Conservation (phyloP, 148 eudicot species). For the Rhododendron simsii region DNA sequence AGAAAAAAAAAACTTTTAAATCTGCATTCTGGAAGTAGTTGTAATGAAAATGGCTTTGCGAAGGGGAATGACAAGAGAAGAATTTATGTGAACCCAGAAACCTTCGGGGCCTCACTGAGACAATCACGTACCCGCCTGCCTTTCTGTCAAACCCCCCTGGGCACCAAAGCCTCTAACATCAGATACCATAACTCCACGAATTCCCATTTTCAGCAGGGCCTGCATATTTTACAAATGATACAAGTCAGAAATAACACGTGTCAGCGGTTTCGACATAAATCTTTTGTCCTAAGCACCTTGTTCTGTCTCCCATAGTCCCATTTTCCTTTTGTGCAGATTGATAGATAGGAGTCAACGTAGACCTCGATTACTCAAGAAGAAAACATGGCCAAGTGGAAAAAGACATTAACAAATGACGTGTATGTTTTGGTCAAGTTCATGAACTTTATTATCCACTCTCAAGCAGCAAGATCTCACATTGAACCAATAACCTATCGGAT, state of each 20-base stretch:
- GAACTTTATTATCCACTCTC: conserved; percentile 1
- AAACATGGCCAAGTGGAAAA: neutral
- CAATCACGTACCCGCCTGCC: conserved; percentile 67
- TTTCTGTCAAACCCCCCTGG: conserved; percentile 77
- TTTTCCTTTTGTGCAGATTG: neutral
- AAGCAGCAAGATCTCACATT: neutral
- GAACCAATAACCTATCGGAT: neutral
- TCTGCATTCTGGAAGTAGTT: neutral
- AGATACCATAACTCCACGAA: conserved; percentile 86
- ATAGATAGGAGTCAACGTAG: neutral
- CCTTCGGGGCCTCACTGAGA: neutral
- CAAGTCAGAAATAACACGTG: neutral
- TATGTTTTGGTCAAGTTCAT: neutral
- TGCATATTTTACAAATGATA: conserved; percentile 23
- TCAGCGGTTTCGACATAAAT: neutral
- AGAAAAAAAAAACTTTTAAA: neutral
- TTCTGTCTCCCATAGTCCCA: neutral
- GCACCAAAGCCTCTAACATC: conserved; percentile 93
- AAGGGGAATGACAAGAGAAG: neutral
- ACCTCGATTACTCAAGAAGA: neutral
- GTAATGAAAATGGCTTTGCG: neutral
- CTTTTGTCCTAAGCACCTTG: neutral
- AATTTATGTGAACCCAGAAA: neutral
- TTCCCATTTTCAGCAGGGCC: conserved; percentile 82
- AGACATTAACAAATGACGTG: neutral